Evolutionary conservation across 805 yeast species (phyloP), one percentile per base, ranked within the genome.

Genomic region (Yarrowia yakushimensis): DNA sequence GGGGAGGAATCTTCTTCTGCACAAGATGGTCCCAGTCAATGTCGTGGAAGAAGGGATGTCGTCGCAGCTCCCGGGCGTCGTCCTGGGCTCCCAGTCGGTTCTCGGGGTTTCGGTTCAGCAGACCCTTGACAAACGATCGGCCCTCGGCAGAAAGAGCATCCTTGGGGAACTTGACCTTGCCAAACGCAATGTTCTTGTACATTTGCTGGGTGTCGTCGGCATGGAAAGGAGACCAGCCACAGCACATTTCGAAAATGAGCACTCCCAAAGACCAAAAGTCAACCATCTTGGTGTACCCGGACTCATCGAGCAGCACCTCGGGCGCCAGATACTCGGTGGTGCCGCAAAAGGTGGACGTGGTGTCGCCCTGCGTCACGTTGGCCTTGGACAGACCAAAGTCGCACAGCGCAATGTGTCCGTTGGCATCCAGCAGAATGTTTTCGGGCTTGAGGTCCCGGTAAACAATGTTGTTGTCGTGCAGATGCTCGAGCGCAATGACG

Each of bases 181-280:
- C 99, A 76, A 91, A 94, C 4, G 98, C 99, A 78, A 94, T 94
- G 76, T 94, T 94, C 78, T 93, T 94, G 77, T 94, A 94, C 99
- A 94, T 94, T 75, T 94, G 97, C 78, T 94, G 98, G 57, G 96
- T 91, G 74, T 90, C 93, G 66, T 93, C 97, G 27, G 98, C 99
- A 71, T 90, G 94, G 74, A 94, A 94, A 62, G 99, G 99, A 4
- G 97, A 88, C 99, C 98, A 94, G 59, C 99, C 99, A 77, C 98
- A 94, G 75, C 98, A 92, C 99, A 94, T 94, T 77, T 94, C 99
- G 75, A 94, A 94, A 48, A 94, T 91, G 64, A 94, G 79, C 25
- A 94, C 99, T 65, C 99, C 99, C 64, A 94, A 78, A 2, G 98
- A 92, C 99, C 99, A 94, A 70, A 94, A 94, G 74, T 94, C 99